Evolutionary conservation across 495 filamentous ascomycete genomes (phyloP).

Genomic region (Aspergillus kassunensis): DNA sequence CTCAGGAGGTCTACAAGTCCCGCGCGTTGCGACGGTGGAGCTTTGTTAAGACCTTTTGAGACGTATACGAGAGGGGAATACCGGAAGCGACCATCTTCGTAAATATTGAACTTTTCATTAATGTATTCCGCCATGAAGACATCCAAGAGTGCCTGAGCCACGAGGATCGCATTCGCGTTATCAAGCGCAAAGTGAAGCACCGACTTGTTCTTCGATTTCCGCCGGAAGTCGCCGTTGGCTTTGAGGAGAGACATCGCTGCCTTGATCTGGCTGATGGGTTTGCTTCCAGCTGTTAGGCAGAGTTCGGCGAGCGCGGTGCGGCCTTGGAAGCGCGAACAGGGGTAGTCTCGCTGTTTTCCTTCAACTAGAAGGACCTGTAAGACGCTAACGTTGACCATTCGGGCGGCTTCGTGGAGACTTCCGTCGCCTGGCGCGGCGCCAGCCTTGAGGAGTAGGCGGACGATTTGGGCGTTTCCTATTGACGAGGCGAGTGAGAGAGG

Average conservation of each 20-base stretch:
- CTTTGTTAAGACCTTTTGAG: not conserved
- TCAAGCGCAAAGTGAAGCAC: constrained; percentile 8
- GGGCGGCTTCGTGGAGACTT: constrained; percentile 8
- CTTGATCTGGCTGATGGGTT: constrained; percentile 7
- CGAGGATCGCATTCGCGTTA: constrained; percentile 5
- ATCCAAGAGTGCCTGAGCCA: constrained; percentile 6
- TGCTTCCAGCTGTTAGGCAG: not conserved
- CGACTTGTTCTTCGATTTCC: constrained; percentile 8
- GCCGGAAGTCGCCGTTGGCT: constrained; percentile 3
- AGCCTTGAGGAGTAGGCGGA: not conserved
- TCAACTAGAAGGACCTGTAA: constrained; percentile 4
- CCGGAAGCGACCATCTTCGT: constrained; percentile 6
- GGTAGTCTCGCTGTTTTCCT: constrained; percentile 9
- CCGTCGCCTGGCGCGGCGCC: constrained; percentile 7
- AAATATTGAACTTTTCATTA: constrained; percentile 9
- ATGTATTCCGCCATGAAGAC: constrained; percentile 7
- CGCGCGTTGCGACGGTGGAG: not conserved
- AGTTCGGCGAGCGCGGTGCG: constrained; percentile 10
- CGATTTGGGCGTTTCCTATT: not conserved
- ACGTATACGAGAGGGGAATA: constrained; percentile 11
- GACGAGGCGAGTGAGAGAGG: not conserved
- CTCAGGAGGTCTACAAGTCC: not conserved
- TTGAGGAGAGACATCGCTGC: constrained; percentile 5
- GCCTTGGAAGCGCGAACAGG: constrained; percentile 7
- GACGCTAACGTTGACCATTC: constrained; percentile 8